These are phyloP conservation scores for Daedaleopsis nitida DNA, from an alignment of 768 basidiomycete species.

Conservation along the genomic window DNA sequence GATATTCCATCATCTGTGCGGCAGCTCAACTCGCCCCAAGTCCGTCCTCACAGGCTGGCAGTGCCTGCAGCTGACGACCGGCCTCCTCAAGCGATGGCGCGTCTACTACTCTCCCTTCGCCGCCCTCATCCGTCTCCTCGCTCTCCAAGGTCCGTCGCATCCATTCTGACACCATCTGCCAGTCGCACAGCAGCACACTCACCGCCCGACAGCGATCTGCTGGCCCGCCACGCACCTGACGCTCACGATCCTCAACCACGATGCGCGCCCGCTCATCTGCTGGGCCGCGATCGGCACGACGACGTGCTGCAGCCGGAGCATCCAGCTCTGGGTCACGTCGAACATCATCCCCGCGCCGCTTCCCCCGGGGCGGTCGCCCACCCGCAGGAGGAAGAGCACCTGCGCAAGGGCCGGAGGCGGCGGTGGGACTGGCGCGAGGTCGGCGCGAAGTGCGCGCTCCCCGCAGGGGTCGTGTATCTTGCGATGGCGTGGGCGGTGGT, in stretches of 20 bases:
- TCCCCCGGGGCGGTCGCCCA: too few species aligned
- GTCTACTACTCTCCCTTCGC: conserved; percentile 87
- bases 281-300: conserved; percentile 93
- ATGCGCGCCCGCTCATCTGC: conserved; percentile 73
- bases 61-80: conserved; percentile 85
- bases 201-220: conserved; percentile 64
- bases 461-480: conserved; percentile 74
- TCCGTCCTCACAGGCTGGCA: conserved; percentile 86
- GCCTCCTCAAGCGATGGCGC: conserved; percentile 87
- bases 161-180: too few species aligned
- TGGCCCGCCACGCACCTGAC: conserved; percentile 94
- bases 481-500: conserved; percentile 74
- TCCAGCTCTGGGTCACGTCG: conserved; percentile 96
- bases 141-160: conserved; percentile 60
- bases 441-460: conserved; percentile 66
- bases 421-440: conserved; percentile 85
- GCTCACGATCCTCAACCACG: conserved; percentile 69
- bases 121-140: conserved; percentile 88
- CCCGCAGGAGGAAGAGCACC: conserved; percentile 23
- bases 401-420: conserved; percentile 43
- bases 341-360: conserved; percentile 65
- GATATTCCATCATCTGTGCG: background rate
- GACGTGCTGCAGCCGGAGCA: conserved; percentile 77
- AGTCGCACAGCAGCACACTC: too few species aligned
- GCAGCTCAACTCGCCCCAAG: conserved; percentile 39